Evolutionary conservation across 176 grass and related monocot genomes (phyloP), one percentile per base, ranked within the genome.

Genomic region (Thalia dealbata): DNA sequence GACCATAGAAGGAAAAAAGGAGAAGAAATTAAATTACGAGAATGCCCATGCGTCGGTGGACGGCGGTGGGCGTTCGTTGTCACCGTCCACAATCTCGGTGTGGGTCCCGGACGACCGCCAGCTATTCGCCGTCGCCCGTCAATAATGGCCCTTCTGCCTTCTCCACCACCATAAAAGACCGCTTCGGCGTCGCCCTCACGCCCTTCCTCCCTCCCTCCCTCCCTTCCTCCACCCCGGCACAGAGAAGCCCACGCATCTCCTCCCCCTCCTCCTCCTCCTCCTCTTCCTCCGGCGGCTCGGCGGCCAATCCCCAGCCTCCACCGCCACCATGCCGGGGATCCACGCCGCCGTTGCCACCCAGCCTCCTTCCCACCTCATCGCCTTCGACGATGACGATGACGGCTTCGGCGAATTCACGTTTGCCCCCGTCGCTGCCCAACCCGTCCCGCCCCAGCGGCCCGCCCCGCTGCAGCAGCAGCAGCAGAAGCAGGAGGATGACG

Each of bases 321-420:
- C 24, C 22, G 15, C 44, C 67, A 48, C 50, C 48, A 52, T 52
- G 69, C 48, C 70, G 70, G 70, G 50, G 70, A 72, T 72, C 70
- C 24, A 72, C 23, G 48, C 25, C 14, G 15, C 48, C 48, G 23
- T 19, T 12, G 50, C 9, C 48, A 14, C 46, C 15, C 32, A 38
- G 32, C 23, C 9, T 22, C 50, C 13, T 10, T 54, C 27, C 70
- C 27, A 6, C 72, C 24, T 18, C 21, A 14, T 63, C 58, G 41
- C 51, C 27, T 73, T 73, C 51, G 71, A 75, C 41, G 73, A 44
- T 0, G 73, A 61, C 19, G 71, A 61, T 56, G 55, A 19, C 55
- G 73, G 58, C 38, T 75, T 75, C 32, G 73, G 73, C 73, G 73
- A 75, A 38, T 75, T 75, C 58, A 75, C 14, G 22, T 45, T 75